These are phyloP conservation scores for Fragaria ananassa DNA, from an alignment of 306 rosid species.

Conservation along the genomic window DNA sequence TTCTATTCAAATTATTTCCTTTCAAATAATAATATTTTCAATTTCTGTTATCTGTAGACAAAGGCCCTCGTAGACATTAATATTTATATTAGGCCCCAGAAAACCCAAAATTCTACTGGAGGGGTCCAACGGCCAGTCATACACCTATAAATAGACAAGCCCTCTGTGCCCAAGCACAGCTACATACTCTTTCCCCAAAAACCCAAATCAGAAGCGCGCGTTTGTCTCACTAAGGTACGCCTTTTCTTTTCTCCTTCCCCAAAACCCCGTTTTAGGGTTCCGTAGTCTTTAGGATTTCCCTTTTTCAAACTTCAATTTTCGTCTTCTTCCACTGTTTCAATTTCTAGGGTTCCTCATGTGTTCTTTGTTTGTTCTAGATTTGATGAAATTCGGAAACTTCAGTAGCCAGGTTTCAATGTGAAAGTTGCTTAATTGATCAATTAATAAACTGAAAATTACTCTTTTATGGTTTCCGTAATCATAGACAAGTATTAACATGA, in stretches of 20 bases:
- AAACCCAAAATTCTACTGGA: background rate
- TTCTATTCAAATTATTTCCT: too few species aligned
- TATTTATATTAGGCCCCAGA: background rate
- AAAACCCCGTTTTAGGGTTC: background rate
- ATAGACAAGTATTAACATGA: background rate
- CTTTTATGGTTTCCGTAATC: background rate
- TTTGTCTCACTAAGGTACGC: background rate
- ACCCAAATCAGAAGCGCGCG: conserved; percentile 1
- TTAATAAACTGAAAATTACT: background rate
- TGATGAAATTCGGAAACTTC: background rate
- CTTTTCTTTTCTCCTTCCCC: background rate
- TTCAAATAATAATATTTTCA: too few species aligned
- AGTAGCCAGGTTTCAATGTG: background rate
- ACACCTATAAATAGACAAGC: background rate
- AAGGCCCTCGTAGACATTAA: background rate
- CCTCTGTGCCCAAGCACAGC: background rate
- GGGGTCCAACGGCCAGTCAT: conserved; percentile 1
- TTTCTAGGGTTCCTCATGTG: background rate
- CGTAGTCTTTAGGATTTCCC: background rate
- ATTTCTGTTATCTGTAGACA: background rate
- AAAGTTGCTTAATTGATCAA: background rate
- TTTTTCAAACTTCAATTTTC: background rate
- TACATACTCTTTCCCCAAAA: background rate
- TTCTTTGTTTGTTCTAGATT: background rate
- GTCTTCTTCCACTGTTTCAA: background rate